Base-by-base conservation (phyloP, 164 flowering plant genomes). In the Chimonanthus salicifolius region DNA sequence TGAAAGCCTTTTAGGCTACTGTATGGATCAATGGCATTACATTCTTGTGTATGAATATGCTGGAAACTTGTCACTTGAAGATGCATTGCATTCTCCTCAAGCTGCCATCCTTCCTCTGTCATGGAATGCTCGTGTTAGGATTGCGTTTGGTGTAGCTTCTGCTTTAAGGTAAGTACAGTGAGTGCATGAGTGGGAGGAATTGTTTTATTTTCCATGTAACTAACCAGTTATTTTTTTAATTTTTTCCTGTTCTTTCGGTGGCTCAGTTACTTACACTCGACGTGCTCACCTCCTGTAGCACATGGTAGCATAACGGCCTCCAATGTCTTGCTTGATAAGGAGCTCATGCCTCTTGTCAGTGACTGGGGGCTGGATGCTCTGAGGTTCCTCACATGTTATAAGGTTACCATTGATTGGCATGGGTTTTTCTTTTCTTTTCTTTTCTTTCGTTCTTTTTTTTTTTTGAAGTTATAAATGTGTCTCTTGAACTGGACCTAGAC, bases 291-390 rank as follows among this genome's bases (percentile, higher is more conserved):
- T 58, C 88, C 95, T 47, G 62, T 87, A 18, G 83, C 91, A 54
- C 98, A 94, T 72, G 67, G 88, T 83, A 90, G 88, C 74, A 70
- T 94, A 64, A 91, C 89, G 85, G 94, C 97, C 77, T 78, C 91
- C 66, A 91, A 94, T 75, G 74, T 94, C 76, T 79, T 94, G 69
- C 92, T 91, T 45, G 92, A 91, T 76, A 86, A 87, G 71, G 90
- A 90, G 64, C 85, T 89, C 18, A 83, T 49, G 76, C 97, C 98
- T 76, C 88, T 76, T 50, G 47, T 91, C 60, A 80, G 82, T 75
- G 98, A 94, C 79, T 79, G 86, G 68, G 92, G 95, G n/a, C 80
- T 94, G 58, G 86, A 88, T 73, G 77, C 85, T 76, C 80, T 94
- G 74, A 86, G 88, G 83, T 84, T 94, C 67, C 90, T 93, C 49